These are phyloP conservation scores for Zopfochytrium polystomum DNA, from an alignment of 371 early-diverging fungal species.

Conservation along the genomic window DNA sequence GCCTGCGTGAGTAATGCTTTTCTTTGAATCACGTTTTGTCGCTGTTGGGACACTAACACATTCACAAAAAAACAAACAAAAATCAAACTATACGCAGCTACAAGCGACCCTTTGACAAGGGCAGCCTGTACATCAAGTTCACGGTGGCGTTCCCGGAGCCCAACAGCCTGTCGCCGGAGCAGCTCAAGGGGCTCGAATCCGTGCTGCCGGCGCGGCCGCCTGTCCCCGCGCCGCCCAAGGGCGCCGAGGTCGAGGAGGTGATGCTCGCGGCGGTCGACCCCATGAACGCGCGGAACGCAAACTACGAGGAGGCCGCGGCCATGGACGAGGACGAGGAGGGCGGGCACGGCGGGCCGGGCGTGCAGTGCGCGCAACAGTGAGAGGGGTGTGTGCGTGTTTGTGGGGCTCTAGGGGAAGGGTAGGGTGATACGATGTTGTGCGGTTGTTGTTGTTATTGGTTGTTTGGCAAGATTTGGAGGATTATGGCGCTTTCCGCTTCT, in stretches of 20 bases:
- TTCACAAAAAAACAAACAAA: constrained; percentile 9
- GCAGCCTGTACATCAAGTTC: constrained; percentile 87
- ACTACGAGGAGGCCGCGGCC: constrained; percentile 41
- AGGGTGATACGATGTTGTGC: too few species aligned
- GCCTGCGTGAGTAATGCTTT: constrained; percentile 65
- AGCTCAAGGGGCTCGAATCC: constrained; percentile 37
- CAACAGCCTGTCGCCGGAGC: constrained; percentile 71
- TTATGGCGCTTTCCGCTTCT: too few species aligned
- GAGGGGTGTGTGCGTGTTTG: too few species aligned
- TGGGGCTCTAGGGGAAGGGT: too few species aligned
- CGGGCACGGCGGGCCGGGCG: constrained; percentile 70
- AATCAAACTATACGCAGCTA: constrained; percentile 32
- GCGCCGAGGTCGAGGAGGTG: constrained; percentile 61
- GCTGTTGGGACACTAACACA: not conserved
- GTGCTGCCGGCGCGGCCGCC: constrained; percentile 45
- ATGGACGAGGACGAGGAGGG: constrained; percentile 72
- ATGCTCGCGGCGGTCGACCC: constrained; percentile 72
- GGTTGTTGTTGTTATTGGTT: too few species aligned
- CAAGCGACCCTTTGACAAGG: constrained; percentile 65
- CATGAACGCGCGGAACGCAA: constrained; percentile 58
- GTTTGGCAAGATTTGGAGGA: too few species aligned
- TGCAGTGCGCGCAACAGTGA: constrained; percentile 96
- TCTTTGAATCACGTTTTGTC: not conserved
- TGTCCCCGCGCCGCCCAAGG: constrained; percentile 23
- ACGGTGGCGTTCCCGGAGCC: constrained; percentile 80